Percentiles rank a stretch among this genome's conserved stretches.
Conservation (phyloP, 2,329 filamentous ascomycete genomes). For the Microdochium paspali region DNA sequence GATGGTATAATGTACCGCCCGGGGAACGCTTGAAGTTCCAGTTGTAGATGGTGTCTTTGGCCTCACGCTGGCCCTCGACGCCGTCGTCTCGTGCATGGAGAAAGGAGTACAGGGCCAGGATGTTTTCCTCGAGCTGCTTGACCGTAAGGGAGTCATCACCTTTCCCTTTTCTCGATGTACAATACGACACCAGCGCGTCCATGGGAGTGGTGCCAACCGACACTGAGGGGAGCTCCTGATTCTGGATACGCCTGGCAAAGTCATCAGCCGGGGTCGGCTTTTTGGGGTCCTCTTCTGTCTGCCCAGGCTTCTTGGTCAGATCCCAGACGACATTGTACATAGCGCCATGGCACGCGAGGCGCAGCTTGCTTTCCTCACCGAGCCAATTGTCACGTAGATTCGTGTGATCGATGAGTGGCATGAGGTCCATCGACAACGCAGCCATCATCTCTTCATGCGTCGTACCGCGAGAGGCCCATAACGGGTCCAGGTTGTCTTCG, state of each 20-base stretch:
- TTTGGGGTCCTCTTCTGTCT: too few species aligned
- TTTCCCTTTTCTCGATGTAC: constrained; percentile 11
- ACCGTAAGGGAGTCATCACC: neutral
- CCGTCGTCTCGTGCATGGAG: constrained; percentile 20
- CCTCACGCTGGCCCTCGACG: constrained; percentile 19
- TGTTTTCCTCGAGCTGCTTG: constrained; percentile 15
- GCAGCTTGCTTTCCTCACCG: constrained; percentile 4
- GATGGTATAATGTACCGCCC: constrained; percentile 17
- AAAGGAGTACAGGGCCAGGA: constrained; percentile 15
- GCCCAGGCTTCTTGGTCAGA: constrained; percentile 13
- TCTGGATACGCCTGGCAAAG: constrained; percentile 6
- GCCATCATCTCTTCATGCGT: constrained; percentile 9
- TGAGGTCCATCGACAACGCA: constrained; percentile 10
- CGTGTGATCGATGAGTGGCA: too few species aligned
- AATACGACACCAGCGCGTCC: constrained; percentile 26
- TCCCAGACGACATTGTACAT: constrained; percentile 29
- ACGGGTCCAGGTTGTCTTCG: constrained; percentile 4
- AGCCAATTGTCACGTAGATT: constrained; percentile 7
- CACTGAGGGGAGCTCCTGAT: constrained; percentile 10
- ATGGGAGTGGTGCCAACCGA: constrained; percentile 27
- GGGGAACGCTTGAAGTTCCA: constrained; percentile 14
- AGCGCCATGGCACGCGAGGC: constrained; percentile 21
- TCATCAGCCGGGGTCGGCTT: constrained; percentile 20
- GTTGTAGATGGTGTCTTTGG: constrained; percentile 19
- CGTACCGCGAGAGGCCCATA: neutral